Base-by-base conservation (phyloP, 306 rosid species). In the Carpinus viminea region DNA sequence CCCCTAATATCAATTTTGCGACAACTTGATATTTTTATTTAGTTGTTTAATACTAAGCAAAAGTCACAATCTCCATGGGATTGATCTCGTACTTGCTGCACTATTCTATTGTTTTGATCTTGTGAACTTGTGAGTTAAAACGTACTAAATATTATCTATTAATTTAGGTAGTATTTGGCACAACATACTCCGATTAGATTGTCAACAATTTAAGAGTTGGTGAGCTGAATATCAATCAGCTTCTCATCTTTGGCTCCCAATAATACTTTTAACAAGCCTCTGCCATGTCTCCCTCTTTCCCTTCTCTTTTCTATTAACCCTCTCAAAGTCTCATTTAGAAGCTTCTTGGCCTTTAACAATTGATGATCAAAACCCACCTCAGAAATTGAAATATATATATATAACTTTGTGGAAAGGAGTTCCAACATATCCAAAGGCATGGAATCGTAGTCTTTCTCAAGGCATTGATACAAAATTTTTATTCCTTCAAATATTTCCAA, bases 121-220 rank as follows among this genome's bases (percentile, higher is more conserved):
- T n/a, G n/a, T n/a, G n/a, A n/a, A n/a, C n/a, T n/a, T n/a, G n/a
- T n/a, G n/a, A n/a, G n/a, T n/a, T n/a, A n/a, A n/a, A n/a, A n/a
- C n/a, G n/a, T n/a, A n/a, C n/a, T n/a, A n/a, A n/a, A n/a, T n/a
- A n/a, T n/a, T n/a, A n/a, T n/a, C n/a, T n/a, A n/a, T n/a, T n/a
- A n/a, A n/a, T n/a, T n/a, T n/a, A n/a, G n/a, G n/a, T n/a, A n/a
- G n/a, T n/a, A n/a, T n/a, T n/a, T n/a, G n/a, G n/a, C n/a, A n/a
- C n/a, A n/a, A n/a, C n/a, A n/a, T n/a, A 94, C 94, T n/a, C 98
- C 98, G 34, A 94, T 90, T 28, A 94, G 81, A 74, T 94, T 94
- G 76, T 94, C 98, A 18, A 93, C 91, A 11, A 94, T 87, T 68
- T 94, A 97, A 79, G 96, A 80, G 65, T 90, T 92, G 74, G 62